These are phyloP conservation scores for Suillus paluster DNA, from an alignment of 768 basidiomycete species.

Conservation along the genomic window DNA sequence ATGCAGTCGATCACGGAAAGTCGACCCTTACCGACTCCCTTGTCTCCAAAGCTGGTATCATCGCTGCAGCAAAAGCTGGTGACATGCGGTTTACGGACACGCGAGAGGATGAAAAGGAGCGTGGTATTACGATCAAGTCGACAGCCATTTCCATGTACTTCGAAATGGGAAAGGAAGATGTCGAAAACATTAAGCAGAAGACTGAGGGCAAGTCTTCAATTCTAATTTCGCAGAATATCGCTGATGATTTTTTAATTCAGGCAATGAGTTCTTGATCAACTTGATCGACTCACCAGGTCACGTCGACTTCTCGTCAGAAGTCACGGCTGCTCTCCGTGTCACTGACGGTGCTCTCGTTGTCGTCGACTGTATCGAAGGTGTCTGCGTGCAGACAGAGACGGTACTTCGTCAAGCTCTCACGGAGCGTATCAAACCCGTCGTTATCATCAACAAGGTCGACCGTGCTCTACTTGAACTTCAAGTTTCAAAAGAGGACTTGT, in stretches of 20 bases:
- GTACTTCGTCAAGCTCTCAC: slow-evolving; percentile 96
- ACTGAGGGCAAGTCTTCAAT: slow-evolving; percentile 68
- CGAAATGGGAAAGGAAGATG: slow-evolving; percentile 89
- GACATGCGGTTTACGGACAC: slow-evolving; percentile 98
- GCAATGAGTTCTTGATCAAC: slow-evolving; percentile 98
- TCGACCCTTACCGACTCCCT: slow-evolving; percentile 99
- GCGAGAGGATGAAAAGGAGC: slow-evolving; percentile 97
- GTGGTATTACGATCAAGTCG: slow-evolving; percentile 99
- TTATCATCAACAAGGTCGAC: slow-evolving; percentile 99
- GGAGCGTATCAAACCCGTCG: slow-evolving; percentile 99
- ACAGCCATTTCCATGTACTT: slow-evolving; percentile 99
- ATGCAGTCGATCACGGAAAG: slow-evolving; percentile 97
- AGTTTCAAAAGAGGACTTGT: slow-evolving; percentile 94
- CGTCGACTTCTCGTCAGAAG: slow-evolving; percentile 99
- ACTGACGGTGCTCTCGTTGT: slow-evolving; percentile 99
- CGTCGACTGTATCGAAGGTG: slow-evolving; percentile 99
- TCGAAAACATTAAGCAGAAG: slow-evolving; percentile 89
- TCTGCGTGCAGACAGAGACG: slow-evolving; percentile 99
- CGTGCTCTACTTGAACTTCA: slow-evolving; percentile 98
- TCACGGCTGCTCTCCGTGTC: slow-evolving; percentile 99
- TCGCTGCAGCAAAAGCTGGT: slow-evolving; percentile 92
- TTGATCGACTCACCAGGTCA: slow-evolving; percentile 99
- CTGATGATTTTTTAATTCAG: slow-evolving; percentile 39
- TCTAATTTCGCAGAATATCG: slow-evolving; percentile 13
- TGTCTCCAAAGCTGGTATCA: slow-evolving; percentile 99